These are phyloP conservation scores for Chondrostereum purpureum DNA, from an alignment of 1,284 basidiomycete genomes.

Conservation along the genomic window DNA sequence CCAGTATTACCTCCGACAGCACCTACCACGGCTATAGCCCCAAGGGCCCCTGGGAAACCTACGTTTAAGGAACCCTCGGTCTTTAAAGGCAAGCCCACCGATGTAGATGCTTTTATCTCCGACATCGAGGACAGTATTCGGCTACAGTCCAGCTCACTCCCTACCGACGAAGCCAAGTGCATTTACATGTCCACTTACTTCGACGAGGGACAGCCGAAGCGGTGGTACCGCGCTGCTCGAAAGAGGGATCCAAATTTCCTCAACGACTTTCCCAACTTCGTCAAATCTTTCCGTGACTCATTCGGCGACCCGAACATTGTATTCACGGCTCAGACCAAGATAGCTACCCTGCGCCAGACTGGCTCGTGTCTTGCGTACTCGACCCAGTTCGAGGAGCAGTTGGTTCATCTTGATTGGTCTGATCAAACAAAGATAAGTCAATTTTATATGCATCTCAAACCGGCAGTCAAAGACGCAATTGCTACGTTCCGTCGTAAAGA, in stretches of 20 bases:
- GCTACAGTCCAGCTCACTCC: not conserved
- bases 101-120: not conserved
- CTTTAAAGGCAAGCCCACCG: not conserved
- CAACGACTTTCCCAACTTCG: no score
- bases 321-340: no score
- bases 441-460: not conserved
- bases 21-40: no score
- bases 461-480: not conserved
- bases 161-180: not conserved
- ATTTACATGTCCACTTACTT: not conserved
- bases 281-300: no score
- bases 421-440: not conserved
- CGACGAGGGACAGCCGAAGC: not conserved
- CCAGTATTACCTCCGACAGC: no score
- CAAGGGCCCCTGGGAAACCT: not conserved
- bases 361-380: not conserved
- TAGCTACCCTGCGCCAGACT: not conserved
- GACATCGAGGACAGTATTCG: not conserved
- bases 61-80: not conserved
- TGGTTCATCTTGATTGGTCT: not conserved
- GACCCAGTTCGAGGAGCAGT: not conserved
- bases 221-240: not conserved
- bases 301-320: not conserved
- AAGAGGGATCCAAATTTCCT: not conserved
- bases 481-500: not conserved